Evolutionary conservation across 73 alveolate genomes (phyloP).

Genomic region (Tetrahymena borealis): DNA sequence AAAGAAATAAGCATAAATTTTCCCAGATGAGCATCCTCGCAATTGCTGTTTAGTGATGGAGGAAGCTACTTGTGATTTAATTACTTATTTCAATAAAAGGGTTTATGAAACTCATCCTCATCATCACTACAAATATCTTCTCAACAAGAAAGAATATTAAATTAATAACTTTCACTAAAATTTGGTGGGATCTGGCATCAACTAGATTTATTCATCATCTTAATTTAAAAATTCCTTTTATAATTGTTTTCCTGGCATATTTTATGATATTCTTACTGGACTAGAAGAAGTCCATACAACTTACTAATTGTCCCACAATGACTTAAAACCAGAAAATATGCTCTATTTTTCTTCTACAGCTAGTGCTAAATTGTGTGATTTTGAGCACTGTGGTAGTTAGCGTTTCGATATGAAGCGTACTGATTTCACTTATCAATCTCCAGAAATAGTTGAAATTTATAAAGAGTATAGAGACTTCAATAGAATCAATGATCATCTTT

Average conservation of each 20-base stretch:
- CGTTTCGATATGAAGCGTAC: not conserved
- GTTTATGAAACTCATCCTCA: not conserved
- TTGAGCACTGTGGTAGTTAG: not conserved
- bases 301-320: not conserved
- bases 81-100: not conserved
- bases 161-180: no score
- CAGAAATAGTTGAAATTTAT: not conserved
- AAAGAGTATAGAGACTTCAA: not conserved
- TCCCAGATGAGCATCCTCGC: not conserved
- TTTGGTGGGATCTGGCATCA: no score
- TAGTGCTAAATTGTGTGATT: not conserved
- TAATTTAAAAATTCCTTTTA: not conserved
- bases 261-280: not conserved
- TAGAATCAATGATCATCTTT: not conserved
- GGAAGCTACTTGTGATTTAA: not conserved
- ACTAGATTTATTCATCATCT: no score
- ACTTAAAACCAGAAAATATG: not conserved
- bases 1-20: not conserved
- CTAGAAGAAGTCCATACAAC: not conserved
- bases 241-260: constrained; percentile 1
- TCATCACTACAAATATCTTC: not conserved
- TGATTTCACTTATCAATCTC: not conserved
- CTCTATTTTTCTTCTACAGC: not conserved
- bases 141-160: not conserved
- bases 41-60: not conserved